Evolutionary conservation across 164 flowering plant species (phyloP).

Genomic region (Magnolia officinalis): DNA sequence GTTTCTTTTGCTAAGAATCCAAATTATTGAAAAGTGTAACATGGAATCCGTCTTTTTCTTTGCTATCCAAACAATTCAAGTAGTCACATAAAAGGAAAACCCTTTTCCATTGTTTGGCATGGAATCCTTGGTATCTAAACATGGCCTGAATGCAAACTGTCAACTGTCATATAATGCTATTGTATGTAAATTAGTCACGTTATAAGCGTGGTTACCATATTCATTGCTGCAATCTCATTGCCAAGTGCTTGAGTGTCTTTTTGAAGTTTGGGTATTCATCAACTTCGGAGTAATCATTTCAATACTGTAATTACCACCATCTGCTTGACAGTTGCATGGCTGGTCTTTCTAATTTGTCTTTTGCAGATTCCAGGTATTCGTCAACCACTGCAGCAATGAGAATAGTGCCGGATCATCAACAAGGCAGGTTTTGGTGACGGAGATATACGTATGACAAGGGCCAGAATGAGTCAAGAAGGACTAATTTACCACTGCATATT

Average conservation of each 20-base stretch:
- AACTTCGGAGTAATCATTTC: not conserved
- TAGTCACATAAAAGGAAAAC: too few relatives aligned
- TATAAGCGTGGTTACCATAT: not conserved
- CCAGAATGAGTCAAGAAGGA: too few relatives aligned
- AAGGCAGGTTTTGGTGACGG: not conserved
- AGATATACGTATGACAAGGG: too few relatives aligned
- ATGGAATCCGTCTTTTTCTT: too few relatives aligned
- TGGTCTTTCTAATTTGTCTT: not conserved
- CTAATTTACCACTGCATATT: not conserved
- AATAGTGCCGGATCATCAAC: not conserved
- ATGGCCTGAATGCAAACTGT: too few relatives aligned
- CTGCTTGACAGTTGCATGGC: not conserved
- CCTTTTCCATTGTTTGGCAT: too few relatives aligned
- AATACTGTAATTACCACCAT: not conserved
- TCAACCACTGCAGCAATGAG: constrained; percentile 5
- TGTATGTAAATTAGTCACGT: not conserved
- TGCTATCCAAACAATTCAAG: too few relatives aligned
- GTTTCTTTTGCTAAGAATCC: too few relatives aligned
- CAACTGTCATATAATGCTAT: too few relatives aligned
- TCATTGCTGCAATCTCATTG: not conserved
- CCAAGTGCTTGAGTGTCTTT: not conserved
- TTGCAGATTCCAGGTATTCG: constrained; percentile 14
- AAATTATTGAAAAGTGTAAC: too few relatives aligned
- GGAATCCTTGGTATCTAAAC: too few relatives aligned
- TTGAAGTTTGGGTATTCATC: too few relatives aligned